Evolutionary conservation across 1,139 yeast genomes (phyloP).

Genomic region (Yamadazyma triangularis): DNA sequence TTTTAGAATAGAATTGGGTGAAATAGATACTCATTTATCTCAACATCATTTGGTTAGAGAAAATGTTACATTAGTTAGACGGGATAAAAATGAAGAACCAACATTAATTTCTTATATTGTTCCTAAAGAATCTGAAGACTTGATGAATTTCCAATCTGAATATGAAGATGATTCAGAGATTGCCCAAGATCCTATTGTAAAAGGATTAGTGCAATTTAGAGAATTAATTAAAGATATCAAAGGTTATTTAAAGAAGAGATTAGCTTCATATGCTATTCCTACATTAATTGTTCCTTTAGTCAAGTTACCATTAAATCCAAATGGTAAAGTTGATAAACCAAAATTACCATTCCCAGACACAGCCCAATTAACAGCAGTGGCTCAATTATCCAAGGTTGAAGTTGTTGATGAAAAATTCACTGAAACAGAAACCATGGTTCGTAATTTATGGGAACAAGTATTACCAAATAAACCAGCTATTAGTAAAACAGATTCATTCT

Average conservation of each 20-base stretch:
- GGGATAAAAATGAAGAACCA: slow-evolving; percentile 90
- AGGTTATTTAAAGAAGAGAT: slow-evolving; percentile 75
- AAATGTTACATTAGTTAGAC: slow-evolving; percentile 86
- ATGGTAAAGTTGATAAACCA: slow-evolving; percentile 97
- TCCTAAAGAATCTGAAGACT: slow-evolving; percentile 64
- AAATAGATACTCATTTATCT: slow-evolving; percentile 93
- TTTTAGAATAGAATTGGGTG: slow-evolving; percentile 96
- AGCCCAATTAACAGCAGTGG: slow-evolving; percentile 72
- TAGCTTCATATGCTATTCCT: slow-evolving; percentile 93
- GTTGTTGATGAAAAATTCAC: slow-evolving; percentile 34
- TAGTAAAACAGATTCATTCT: slow-evolving; percentile 80
- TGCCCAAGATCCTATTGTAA: slow-evolving; percentile 62
- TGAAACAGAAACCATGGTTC: slow-evolving; percentile 61
- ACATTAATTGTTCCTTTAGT: slow-evolving; percentile 83
- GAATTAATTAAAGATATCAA: slow-evolving; percentile 77
- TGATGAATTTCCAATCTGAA: slow-evolving; percentile 46
- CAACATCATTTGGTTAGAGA: slow-evolving; percentile 91
- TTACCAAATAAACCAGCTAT: slow-evolving; percentile 85
- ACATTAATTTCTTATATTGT: slow-evolving; percentile 88
- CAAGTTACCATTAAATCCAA: slow-evolving; percentile 90
- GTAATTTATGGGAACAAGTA: slow-evolving; percentile 80
- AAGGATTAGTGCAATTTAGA: slow-evolving; percentile 73
- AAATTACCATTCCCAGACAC: slow-evolving; percentile 92
- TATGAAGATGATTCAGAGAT: slow-evolving; percentile 23
- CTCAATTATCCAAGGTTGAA: slow-evolving; percentile 37